Evolutionary conservation across 2,329 filamentous ascomycete genomes (phyloP), one percentile per base, ranked within the genome.

Genomic region (Neofusicoccum cordaticola): DNA sequence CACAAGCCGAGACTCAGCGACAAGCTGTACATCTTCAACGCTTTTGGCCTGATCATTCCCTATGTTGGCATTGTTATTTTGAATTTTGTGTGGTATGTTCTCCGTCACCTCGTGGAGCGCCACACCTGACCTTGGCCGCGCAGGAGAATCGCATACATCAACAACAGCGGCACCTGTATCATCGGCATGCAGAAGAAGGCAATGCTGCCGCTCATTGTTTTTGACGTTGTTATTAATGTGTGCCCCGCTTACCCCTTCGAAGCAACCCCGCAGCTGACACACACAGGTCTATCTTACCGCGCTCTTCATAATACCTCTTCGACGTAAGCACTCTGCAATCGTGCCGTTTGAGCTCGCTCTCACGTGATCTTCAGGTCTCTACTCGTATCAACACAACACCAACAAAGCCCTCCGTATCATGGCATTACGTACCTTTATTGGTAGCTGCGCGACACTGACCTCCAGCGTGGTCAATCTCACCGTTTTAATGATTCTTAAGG

Each of bases 271-370:
- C 3, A 22, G 17, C 27, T 53, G 17, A 56, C 41, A 19, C 7
- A 19, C 47, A 4, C 31, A 63, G 61, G 50, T 87, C 19, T 89
- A 88, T 68, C 77, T 89, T 0, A 89, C 86, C 1, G 78, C 83
- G 3, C 77, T 89, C n/a, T 89, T 90, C 71, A 75, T 90, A 2
- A 77, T 85, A n/a, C 86, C 86, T 2, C 71, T 89, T 1, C 83
- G 81, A 65, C 79, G 61, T 63, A 63, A 47, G 61, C n/a, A 22
- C 17, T n/a, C 34, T 8, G 39, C 17, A 19, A 22, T 6, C 8
- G 5, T 22, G 7, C 3, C 5, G 13, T n/a, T 17, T 3, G 39
- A 39, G 7, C 27, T 19, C 17, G 2, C 3, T 8, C 17, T 53
- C 31, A 53, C 48, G 35, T 56, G 4, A 13, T 7, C 11, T 11